A percentile compares a stretch with the other conserved stretches of the same genome.
Evolutionary conservation across 208 protist genomes (phyloP).

Genomic region (Kentomonas sorsogonicus): DNA sequence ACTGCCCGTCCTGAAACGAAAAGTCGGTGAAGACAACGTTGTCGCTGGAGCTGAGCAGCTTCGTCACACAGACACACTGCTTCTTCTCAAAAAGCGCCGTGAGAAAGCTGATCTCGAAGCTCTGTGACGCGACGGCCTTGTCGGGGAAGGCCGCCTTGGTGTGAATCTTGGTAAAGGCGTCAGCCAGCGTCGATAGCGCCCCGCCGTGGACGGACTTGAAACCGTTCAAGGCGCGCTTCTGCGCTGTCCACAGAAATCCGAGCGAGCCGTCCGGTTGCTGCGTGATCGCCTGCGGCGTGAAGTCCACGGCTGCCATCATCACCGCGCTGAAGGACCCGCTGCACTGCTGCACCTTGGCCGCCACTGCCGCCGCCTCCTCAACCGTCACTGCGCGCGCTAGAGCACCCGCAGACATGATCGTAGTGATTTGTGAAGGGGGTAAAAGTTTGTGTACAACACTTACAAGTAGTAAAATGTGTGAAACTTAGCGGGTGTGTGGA

Average conservation of each 20-base stretch:
- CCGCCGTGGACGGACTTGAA: constrained; percentile 83
- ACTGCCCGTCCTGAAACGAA: constrained; percentile 58
- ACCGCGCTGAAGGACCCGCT: constrained; percentile 37
- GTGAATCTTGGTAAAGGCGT: constrained; percentile 80
- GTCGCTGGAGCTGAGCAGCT: constrained; percentile 27
- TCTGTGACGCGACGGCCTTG: constrained; percentile 32
- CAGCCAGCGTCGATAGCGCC: constrained; percentile 73
- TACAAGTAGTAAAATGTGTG: no score
- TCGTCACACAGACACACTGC: constrained; percentile 67
- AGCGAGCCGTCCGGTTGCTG: constrained; percentile 36
- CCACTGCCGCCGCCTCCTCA: constrained; percentile 25
- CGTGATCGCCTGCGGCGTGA: constrained; percentile 37
- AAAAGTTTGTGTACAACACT: no score
- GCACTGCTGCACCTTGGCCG: constrained; percentile 28
- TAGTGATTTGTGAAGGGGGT: no score
- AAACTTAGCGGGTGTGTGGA: no score
- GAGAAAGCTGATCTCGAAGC: constrained; percentile 83
- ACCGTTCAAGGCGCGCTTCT: constrained; percentile 47
- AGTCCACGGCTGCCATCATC: constrained; percentile 54
- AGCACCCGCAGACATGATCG: not conserved
- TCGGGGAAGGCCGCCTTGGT: constrained; percentile 20
- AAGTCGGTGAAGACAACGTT: constrained; percentile 66
- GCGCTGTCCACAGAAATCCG: constrained; percentile 60
- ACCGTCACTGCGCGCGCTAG: not conserved
- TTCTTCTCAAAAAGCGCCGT: constrained; percentile 57